Conservation (phyloP, 257 asterid species). For the Thymus quinquecostatus region DNA sequence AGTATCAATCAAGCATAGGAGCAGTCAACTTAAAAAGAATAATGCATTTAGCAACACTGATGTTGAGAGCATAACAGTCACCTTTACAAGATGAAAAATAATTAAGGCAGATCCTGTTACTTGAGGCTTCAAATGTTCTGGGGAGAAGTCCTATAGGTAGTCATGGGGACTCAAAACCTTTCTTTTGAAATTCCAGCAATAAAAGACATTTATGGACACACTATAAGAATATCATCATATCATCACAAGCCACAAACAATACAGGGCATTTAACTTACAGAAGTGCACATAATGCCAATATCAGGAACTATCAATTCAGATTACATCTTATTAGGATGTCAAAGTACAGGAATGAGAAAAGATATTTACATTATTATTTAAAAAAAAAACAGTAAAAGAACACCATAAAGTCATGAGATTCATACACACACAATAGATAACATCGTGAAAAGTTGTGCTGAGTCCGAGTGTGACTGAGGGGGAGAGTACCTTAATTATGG, state of each 20-base stretch:
- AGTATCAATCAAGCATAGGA: constrained; percentile 1
- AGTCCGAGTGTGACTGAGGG: neutral
- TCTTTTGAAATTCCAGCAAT: constrained; percentile 8
- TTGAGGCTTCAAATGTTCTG: constrained; percentile 1
- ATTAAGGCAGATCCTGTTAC: constrained; percentile 8
- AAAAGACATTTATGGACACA: constrained; percentile 8
- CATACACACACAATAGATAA: neutral
- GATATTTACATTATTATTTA: neutral
- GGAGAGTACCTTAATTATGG: constrained; percentile 81
- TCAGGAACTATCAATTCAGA: neutral
- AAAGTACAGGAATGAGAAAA: constrained; percentile 3
- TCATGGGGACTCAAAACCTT: neutral
- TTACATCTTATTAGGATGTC: neutral
- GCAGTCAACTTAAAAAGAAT: constrained; percentile 16
- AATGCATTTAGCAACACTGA: constrained; percentile 9
- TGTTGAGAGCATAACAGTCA: constrained; percentile 1
- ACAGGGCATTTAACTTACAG: neutral
- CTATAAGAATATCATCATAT: constrained; percentile 13
- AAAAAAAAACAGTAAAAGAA: neutral
- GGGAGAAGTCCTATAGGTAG: constrained; percentile 6
- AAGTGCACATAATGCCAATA: neutral
- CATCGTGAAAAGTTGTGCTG: neutral
- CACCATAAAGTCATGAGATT: constrained; percentile 2
- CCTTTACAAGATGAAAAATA: constrained; percentile 17
- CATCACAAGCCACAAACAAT: constrained; percentile 8